phyloP scores from a whole-genome alignment of 1,139 yeast genomes.

The Debaryomyces coudertii region DNA sequence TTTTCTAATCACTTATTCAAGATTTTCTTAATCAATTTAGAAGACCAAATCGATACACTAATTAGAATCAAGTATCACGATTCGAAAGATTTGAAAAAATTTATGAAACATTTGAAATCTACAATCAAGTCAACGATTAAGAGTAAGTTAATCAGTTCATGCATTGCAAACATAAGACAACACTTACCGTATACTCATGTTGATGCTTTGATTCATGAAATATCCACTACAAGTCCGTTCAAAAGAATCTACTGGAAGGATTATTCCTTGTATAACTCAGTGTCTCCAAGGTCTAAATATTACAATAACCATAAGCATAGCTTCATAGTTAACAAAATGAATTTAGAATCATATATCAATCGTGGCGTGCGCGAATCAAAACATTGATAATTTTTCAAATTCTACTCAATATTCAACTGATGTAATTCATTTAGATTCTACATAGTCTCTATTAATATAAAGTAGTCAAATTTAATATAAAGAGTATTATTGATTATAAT shows the following conservation, averaged over 20 bases:
- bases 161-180: constrained; percentile 7
- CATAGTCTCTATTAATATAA: not conserved
- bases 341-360: not conserved
- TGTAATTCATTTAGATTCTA: not conserved
- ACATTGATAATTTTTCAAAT: constrained; percentile 9
- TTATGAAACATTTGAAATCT: constrained; percentile 28
- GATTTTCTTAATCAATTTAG: constrained; percentile 41
- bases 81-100: constrained; percentile 28
- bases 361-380: constrained; percentile 11
- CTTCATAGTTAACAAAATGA: not conserved
- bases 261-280: constrained; percentile 4
- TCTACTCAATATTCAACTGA: not conserved
- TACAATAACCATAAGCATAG: constrained; percentile 3
- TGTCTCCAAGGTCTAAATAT: constrained; percentile 9
- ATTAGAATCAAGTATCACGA: constrained; percentile 39
- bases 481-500: constrained; percentile 14
- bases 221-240: constrained; percentile 29
- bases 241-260: constrained; percentile 37
- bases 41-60: constrained; percentile 43
- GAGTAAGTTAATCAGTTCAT: constrained; percentile 22
- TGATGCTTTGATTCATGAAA: constrained; percentile 35
- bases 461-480: not conserved
- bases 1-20: constrained; percentile 41
- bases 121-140: constrained; percentile 33
- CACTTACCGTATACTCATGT: constrained; percentile 9